phyloP scores from a whole-genome alignment of 768 basidiomycete genomes.

The Boletus rex-veris region DNA sequence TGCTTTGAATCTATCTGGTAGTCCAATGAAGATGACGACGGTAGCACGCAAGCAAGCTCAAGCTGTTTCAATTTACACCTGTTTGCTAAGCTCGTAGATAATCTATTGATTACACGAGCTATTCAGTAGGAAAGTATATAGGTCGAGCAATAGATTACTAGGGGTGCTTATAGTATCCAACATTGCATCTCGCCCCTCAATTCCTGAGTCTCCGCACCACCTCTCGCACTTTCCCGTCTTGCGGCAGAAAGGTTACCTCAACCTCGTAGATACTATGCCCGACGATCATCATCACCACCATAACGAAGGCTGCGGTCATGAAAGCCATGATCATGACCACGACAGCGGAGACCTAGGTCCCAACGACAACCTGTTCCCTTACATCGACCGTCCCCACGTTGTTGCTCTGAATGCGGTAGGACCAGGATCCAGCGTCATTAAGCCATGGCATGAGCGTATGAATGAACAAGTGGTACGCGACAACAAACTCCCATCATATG shows the following conservation, averaged over 20 bases:
- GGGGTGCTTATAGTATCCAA: too few relatives aligned
- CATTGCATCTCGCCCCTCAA: too few relatives aligned
- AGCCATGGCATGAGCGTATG: conserved; percentile 79
- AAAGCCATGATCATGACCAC: conserved; percentile 57
- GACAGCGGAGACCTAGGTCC: conserved; percentile 46
- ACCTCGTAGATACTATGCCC: conserved; percentile 5
- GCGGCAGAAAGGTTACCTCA: too few relatives aligned
- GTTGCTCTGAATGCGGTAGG: conserved; percentile 68
- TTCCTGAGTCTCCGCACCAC: too few relatives aligned
- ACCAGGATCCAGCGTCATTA: conserved; percentile 60
- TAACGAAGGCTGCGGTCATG: conserved; percentile 54
- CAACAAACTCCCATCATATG: background rate
- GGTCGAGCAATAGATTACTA: too few relatives aligned
- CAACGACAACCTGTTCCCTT: conserved; percentile 66
- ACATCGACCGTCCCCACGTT: conserved; percentile 80
- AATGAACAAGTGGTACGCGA: conserved; percentile 63
- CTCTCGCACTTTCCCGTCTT: too few relatives aligned
- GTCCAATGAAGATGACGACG: background rate
- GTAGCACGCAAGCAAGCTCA: background rate
- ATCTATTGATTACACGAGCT: too few relatives aligned
- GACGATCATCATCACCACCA: conserved; percentile 37
- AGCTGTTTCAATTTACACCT: conserved; percentile 12
- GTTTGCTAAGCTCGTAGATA: too few relatives aligned
- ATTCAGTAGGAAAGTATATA: too few relatives aligned
- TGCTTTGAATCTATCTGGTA: background rate